phyloP scores from a whole-genome alignment of 2,329 filamentous ascomycete genomes.

The Nothophoma quercina region DNA sequence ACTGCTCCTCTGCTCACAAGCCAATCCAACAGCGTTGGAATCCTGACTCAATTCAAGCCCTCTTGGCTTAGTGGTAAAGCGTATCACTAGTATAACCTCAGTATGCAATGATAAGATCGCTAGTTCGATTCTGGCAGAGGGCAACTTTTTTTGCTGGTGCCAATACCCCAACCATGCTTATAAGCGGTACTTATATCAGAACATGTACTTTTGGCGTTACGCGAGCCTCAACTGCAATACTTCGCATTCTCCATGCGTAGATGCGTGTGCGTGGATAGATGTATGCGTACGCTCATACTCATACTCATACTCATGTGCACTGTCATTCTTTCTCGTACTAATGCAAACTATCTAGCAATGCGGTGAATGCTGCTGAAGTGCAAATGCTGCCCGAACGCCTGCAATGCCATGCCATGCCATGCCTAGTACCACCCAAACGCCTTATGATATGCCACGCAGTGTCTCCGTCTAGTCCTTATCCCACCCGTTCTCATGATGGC shows the following conservation, averaged over 20 bases:
- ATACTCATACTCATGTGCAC: no score
- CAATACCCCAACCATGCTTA: no score
- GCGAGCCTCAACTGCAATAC: no score
- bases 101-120: slow-evolving; percentile 19
- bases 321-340: no score
- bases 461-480: slow-evolving; percentile 21
- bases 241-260: no score
- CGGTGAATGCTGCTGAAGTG: background rate
- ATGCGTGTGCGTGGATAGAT: background rate
- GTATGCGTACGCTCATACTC: no score
- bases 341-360: background rate
- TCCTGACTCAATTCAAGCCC: slow-evolving; percentile 3
- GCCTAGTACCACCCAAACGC: slow-evolving; percentile 5
- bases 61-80: slow-evolving; percentile 24
- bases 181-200: no score
- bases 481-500: slow-evolving; percentile 39
- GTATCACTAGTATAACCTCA: slow-evolving; percentile 19
- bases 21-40: slow-evolving; percentile 9
- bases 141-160: slow-evolving; percentile 12
- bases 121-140: slow-evolving; percentile 22
- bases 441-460: background rate
- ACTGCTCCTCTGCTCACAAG: no score
- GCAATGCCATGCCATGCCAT: slow-evolving; percentile 12
- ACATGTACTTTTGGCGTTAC: no score
- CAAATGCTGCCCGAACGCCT: slow-evolving; percentile 13